These are phyloP conservation scores for Zygosaccharomyces pseudobailii DNA, from an alignment of 1,139 yeast species.

Conservation along the genomic window DNA sequence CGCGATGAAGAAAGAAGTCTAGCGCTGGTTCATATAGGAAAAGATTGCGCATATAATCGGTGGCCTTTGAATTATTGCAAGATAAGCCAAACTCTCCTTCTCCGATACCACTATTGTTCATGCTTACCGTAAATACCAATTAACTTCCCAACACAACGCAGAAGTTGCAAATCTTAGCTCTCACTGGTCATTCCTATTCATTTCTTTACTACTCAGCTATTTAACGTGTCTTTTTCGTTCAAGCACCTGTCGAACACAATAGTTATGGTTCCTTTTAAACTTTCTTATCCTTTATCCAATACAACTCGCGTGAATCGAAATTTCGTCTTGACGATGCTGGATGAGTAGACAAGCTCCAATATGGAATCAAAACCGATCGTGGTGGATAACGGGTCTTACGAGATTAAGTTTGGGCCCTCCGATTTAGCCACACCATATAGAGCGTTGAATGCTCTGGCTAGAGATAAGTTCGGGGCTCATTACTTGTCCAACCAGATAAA, in stretches of 20 bases:
- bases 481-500: slow-evolving; percentile 69
- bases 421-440: slow-evolving; percentile 39
- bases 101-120: too few species aligned
- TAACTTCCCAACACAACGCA: too few species aligned
- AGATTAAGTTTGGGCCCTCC: slow-evolving; percentile 67
- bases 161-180: not conserved
- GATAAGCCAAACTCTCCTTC: too few species aligned
- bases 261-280: not conserved
- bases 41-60: too few species aligned
- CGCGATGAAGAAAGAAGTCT: not conserved
- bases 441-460: slow-evolving; percentile 65
- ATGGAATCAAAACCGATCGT: slow-evolving; percentile 26
- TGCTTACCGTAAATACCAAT: too few species aligned
- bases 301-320: not conserved
- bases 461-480: slow-evolving; percentile 70
- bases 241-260: not conserved
- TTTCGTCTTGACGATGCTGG: not conserved
- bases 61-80: not conserved
- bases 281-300: not conserved
- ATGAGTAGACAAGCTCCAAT: not conserved
- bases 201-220: too few species aligned
- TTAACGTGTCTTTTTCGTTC: not conserved
- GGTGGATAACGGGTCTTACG: slow-evolving; percentile 88
- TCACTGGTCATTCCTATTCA: not conserved
- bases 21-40: too few species aligned